Evolutionary conservation across 495 filamentous ascomycete species (phyloP).

Genomic region (Chaetomidium leptoderma): DNA sequence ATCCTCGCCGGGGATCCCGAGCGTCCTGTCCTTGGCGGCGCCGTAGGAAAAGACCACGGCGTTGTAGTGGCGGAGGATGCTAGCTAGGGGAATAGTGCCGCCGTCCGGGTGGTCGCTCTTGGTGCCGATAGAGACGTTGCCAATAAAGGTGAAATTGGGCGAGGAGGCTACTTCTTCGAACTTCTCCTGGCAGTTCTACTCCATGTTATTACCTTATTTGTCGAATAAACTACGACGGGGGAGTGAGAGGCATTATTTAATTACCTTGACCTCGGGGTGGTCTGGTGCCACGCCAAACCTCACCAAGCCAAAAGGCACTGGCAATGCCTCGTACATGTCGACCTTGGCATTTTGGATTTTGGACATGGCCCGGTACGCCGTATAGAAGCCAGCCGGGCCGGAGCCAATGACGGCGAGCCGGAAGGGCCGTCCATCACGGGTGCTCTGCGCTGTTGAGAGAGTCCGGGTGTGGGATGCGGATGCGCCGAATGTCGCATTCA

Average conservation of each 20-base stretch:
- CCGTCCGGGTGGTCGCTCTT: constrained; percentile 38
- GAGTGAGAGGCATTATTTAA: no score
- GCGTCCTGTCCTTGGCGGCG: constrained; percentile 71
- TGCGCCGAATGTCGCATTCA: neutral
- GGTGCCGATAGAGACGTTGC: constrained; percentile 77
- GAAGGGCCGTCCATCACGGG: constrained; percentile 41
- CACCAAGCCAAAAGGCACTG: constrained; percentile 87
- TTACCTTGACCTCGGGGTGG: constrained; percentile 94
- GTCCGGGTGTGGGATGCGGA: neutral
- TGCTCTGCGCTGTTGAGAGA: neutral
- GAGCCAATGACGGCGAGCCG: constrained; percentile 89
- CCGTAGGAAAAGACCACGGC: constrained; percentile 92
- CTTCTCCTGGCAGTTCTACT: constrained; percentile 87
- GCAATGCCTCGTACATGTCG: constrained; percentile 94
- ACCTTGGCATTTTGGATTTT: constrained; percentile 67
- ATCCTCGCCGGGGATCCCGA: constrained; percentile 77
- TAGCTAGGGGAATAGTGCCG: constrained; percentile 59
- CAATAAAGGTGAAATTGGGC: constrained; percentile 82
- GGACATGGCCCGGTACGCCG: constrained; percentile 75
- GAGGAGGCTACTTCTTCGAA: constrained; percentile 82
- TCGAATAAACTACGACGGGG: neutral
- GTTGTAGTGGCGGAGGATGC: constrained; percentile 79
- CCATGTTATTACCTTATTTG: neutral
- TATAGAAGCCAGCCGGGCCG: constrained; percentile 94
- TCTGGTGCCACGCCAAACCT: constrained; percentile 94